A percentile compares a stretch with the other conserved stretches of the same genome.
Conservation (phyloP, 495 filamentous ascomycete genomes). For the Copromyces sp. region DNA sequence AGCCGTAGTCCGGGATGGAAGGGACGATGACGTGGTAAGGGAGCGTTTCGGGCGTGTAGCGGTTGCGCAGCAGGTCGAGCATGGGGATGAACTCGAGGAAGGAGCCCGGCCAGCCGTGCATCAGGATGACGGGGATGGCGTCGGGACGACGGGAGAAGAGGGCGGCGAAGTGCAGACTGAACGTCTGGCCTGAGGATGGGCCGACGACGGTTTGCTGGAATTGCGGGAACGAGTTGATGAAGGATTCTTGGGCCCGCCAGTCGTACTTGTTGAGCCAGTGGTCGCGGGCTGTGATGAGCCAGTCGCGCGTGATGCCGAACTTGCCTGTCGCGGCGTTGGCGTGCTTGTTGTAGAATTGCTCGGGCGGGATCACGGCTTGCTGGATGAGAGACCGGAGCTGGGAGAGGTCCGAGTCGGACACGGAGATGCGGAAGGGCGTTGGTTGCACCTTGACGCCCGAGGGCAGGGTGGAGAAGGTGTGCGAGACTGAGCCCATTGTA, state of each 20-base stretch:
- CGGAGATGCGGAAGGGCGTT: conserved; percentile 3
- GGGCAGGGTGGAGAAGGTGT: background rate
- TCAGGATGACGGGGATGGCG: conserved; percentile 50
- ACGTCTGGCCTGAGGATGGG: conserved; percentile 21
- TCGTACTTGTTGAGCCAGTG: conserved; percentile 40
- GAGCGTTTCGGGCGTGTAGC: conserved; percentile 44
- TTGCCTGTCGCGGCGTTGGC: conserved; percentile 10
- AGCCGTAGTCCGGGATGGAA: conserved; percentile 51
- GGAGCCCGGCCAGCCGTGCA: conserved; percentile 37
- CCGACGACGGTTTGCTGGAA: conserved; percentile 43
- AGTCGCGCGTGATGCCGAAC: conserved; percentile 47
- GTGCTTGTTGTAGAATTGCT: conserved; percentile 13
- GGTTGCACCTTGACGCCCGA: conserved; percentile 5
- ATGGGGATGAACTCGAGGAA: conserved; percentile 46
- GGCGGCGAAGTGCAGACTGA: conserved; percentile 51
- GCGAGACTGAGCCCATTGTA: background rate
- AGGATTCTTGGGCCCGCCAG: conserved; percentile 42
- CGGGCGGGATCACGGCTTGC: background rate
- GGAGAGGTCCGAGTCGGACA: conserved; percentile 4
- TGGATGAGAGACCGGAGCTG: conserved; percentile 3
- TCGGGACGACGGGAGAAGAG: conserved; percentile 49
- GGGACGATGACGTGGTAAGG: conserved; percentile 61
- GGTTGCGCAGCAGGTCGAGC: conserved; percentile 31
- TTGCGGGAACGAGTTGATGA: conserved; percentile 56
- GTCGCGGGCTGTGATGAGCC: conserved; percentile 45